Percentiles rank a stretch among this genome's conserved stretches.
phyloP scores from a whole-genome alignment of 2,329 filamentous ascomycete genomes.

The Hypomyces perniciosus region DNA sequence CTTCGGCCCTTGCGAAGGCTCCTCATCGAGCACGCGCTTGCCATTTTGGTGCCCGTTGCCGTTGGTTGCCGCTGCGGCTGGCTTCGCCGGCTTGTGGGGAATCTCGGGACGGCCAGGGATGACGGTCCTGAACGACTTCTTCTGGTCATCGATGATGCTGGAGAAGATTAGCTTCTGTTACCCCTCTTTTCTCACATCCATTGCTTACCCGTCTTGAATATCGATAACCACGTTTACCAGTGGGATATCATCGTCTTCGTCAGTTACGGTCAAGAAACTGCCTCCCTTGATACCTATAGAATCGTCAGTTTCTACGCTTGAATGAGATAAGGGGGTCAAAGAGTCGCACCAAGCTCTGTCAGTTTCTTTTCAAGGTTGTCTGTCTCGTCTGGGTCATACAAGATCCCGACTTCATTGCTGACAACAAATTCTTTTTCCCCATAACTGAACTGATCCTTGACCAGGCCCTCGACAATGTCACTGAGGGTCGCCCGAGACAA shows the following conservation, averaged over 20 bases:
- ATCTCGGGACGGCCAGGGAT: conserved; percentile 41
- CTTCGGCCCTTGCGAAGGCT: conserved; percentile 24
- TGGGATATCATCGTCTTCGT: conserved; percentile 67
- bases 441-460: conserved; percentile 67
- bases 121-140: conserved; percentile 50
- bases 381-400: conserved; percentile 86
- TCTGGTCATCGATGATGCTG: conserved; percentile 38
- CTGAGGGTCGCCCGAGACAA: conserved; percentile 65
- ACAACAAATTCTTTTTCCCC: conserved; percentile 72
- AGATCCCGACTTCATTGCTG: conserved; percentile 64
- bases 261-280: conserved; percentile 77
- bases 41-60: conserved; percentile 36
- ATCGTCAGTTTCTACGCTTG: conserved; percentile 6
- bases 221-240: conserved; percentile 76
- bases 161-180: conserved; percentile 22
- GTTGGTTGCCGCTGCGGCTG: conserved; percentile 32
- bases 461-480: conserved; percentile 70
- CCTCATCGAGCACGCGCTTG: conserved; percentile 32
- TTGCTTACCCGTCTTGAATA: conserved; percentile 55
- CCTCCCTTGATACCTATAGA: conserved; percentile 58
- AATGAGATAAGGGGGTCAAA: background rate
- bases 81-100: conserved; percentile 47
- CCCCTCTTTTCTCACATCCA: background rate
- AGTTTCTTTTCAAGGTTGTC: conserved; percentile 80
- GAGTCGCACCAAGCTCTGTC: conserved; percentile 58